Percentiles rank a stretch among this genome's conserved stretches.
Evolutionary conservation across 306 rosid genomes (phyloP).

Genomic region (Citrullus amarus): DNA sequence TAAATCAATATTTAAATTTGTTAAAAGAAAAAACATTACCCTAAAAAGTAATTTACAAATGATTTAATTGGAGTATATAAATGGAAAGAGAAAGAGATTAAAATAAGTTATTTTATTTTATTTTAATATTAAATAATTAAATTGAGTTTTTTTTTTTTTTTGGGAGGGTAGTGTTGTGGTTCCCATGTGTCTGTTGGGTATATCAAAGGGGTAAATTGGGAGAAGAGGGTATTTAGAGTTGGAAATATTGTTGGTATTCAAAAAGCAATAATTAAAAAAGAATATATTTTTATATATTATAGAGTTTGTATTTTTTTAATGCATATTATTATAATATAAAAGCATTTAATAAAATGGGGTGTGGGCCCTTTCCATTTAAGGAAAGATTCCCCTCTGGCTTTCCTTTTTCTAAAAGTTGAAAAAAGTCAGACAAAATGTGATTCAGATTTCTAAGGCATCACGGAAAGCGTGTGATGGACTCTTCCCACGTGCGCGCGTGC

Average conservation of each 20-base stretch:
- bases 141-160: too few species aligned
- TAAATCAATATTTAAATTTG: not conserved
- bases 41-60: not conserved
- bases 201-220: conserved; percentile 4
- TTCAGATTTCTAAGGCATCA: conserved; percentile 4
- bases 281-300: too few species aligned
- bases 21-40: not conserved
- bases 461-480: not conserved
- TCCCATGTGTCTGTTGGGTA: not conserved
- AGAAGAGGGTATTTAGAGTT: not conserved
- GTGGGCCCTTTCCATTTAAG: conserved; percentile 10
- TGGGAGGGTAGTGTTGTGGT: not conserved
- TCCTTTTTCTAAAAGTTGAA: not conserved
- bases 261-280: not conserved
- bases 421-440: not conserved
- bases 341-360: not conserved
- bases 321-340: not conserved
- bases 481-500: conserved; percentile 3
- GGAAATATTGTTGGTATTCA: not conserved
- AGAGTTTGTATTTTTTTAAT: not conserved
- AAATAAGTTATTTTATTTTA: not conserved
- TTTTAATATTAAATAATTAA: not conserved
- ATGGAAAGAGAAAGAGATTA: not conserved
- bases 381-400: not conserved
- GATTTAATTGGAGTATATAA: not conserved